phyloP scores from a whole-genome alignment of 2,329 filamentous ascomycete species.

The Beauveria brongniartii region DNA sequence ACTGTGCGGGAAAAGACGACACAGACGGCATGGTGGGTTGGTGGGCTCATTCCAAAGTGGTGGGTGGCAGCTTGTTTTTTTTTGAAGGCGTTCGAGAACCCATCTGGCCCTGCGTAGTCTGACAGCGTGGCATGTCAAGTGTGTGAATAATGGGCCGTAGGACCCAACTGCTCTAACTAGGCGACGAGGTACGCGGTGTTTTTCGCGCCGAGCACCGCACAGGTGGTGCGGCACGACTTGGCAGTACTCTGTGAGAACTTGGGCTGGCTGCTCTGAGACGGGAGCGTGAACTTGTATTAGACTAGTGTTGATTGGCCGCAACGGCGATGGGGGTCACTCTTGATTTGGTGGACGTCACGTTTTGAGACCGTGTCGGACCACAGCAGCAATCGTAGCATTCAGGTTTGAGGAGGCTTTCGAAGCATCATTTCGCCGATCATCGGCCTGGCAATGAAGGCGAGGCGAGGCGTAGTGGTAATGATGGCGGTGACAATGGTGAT shows the following conservation, averaged over 20 bases:
- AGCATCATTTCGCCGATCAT: background rate
- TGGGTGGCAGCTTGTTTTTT: constrained; percentile 1
- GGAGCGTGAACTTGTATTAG: background rate
- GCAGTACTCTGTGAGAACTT: background rate
- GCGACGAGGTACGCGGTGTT: background rate
- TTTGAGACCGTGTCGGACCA: background rate
- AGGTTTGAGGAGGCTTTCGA: background rate
- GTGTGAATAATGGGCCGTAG: background rate
- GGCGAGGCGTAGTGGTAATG: background rate
- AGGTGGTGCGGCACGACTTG: background rate
- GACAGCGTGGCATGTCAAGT: constrained; percentile 7
- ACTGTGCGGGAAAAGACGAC: background rate
- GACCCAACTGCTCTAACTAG: background rate
- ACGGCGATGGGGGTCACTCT: background rate
- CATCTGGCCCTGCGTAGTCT: background rate
- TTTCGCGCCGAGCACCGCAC: background rate
- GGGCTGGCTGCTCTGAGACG: too few relatives aligned
- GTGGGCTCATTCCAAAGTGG: constrained; percentile 8
- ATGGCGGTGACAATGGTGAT: background rate
- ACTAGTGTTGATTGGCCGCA: background rate
- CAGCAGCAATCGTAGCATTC: background rate
- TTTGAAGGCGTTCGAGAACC: constrained; percentile 7
- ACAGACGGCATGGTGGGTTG: background rate
- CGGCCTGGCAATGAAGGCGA: background rate
- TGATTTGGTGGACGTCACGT: background rate